A percentile compares a stretch with the other conserved stretches of the same genome.
phyloP scores from a whole-genome alignment of 805 yeast species.

The Helenozyma rhizophorensis region DNA sequence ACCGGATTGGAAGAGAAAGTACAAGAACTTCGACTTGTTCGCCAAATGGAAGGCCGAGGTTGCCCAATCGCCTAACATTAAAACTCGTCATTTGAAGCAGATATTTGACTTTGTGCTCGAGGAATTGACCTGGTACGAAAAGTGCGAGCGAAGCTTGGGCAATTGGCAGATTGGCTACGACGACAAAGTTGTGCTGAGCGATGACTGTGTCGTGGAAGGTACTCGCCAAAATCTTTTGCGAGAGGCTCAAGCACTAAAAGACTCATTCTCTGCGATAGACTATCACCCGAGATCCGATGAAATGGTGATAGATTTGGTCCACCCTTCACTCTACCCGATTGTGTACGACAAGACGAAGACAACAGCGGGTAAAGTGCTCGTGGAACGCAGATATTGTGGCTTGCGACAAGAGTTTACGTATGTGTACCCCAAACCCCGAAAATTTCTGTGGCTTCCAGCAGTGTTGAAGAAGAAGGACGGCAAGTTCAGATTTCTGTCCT shows the following conservation, averaged over 20 bases:
- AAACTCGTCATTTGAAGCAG: conserved; percentile 9
- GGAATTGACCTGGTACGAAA: conserved; percentile 29
- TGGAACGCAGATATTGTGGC: conserved; percentile 1
- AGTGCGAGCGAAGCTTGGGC: conserved; percentile 8
- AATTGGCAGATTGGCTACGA: conserved; percentile 17
- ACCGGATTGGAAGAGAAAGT: conserved; percentile 25
- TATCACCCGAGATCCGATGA: conserved; percentile 35
- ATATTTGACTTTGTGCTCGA: conserved; percentile 20
- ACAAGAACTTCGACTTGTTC: conserved; percentile 16
- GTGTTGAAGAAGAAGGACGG: conserved; percentile 4
- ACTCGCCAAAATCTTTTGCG: background rate
- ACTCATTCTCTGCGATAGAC: conserved; percentile 12
- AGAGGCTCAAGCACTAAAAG: conserved; percentile 2
- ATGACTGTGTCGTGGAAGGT: conserved; percentile 12
- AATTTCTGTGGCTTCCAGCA: conserved; percentile 38
- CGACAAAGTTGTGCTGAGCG: conserved; percentile 18
- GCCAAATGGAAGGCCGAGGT: conserved; percentile 25
- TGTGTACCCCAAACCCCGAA: background rate
- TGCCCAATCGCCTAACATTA: background rate
- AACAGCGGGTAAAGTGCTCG: conserved; percentile 1
- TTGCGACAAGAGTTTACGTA: conserved; percentile 5
- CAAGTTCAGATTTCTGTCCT: conserved; percentile 23
- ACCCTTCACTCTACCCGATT: conserved; percentile 4
- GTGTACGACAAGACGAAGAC: conserved; percentile 22
- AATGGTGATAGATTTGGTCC: conserved; percentile 26